These are phyloP conservation scores for Magnaporthiopsis poae DNA, from an alignment of 2,329 filamentous ascomycete genomes.

Conservation along the genomic window DNA sequence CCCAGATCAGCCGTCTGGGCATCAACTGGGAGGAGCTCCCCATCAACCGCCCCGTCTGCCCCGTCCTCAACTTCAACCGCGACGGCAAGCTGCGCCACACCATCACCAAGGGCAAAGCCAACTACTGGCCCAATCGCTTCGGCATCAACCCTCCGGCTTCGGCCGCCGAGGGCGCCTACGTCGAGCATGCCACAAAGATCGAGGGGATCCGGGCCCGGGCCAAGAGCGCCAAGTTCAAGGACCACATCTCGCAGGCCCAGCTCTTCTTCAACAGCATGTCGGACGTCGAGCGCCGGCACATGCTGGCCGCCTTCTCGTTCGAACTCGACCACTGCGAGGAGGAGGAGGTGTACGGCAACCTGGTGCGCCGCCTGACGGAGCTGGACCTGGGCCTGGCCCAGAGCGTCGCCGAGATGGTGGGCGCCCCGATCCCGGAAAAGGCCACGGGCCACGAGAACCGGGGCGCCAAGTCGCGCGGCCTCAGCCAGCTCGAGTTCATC, in stretches of 20 bases:
- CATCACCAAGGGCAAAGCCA: constrained; percentile 62
- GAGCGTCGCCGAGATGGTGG: constrained; percentile 59
- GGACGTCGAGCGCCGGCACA: constrained; percentile 53
- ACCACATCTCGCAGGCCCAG: constrained; percentile 69
- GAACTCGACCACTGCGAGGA: constrained; percentile 78
- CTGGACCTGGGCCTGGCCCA: constrained; percentile 64
- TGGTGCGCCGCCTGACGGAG: constrained; percentile 58
- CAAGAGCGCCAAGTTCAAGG: constrained; percentile 63
- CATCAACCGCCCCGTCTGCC: constrained; percentile 65
- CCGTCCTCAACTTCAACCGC: constrained; percentile 66
- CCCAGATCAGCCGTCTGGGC: constrained; percentile 60
- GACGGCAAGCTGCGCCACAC: constrained; percentile 65
- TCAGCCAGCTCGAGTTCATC: constrained; percentile 60
- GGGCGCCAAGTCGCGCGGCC: constrained; percentile 54
- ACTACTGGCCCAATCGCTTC: constrained; percentile 72
- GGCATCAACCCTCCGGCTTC: constrained; percentile 46
- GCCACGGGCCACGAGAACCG: constrained; percentile 46
- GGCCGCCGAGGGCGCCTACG: constrained; percentile 54
- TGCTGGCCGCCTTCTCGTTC: constrained; percentile 52
- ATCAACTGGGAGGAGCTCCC: constrained; percentile 69
- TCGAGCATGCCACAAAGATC: constrained; percentile 56
- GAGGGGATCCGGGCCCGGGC: constrained; percentile 61
- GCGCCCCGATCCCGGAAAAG: constrained; percentile 48
- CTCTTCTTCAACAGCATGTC: constrained; percentile 74
- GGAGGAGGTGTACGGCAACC: constrained; percentile 60